A percentile compares a stretch with the other conserved stretches of the same genome.
Evolutionary conservation across 176 grass and related monocot genomes (phyloP).

Genomic region (Lolium multiflorum): DNA sequence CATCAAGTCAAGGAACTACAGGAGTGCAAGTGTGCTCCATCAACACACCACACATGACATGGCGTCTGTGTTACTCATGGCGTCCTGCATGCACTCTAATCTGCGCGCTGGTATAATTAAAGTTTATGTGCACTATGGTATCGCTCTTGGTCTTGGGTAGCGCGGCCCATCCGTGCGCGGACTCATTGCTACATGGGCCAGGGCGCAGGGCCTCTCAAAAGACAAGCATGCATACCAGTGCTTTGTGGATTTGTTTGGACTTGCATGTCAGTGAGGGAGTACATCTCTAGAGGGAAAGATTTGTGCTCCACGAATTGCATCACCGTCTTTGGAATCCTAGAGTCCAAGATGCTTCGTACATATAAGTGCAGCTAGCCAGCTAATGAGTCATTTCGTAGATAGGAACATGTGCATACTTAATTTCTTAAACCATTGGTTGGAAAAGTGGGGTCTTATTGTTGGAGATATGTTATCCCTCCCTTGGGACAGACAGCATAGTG

Average conservation of each 20-base stretch:
- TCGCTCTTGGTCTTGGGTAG: slow-evolving; percentile 49
- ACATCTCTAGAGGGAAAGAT: slow-evolving; percentile 24
- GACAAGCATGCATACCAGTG: slow-evolving; percentile 3
- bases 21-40: slow-evolving; percentile 46
- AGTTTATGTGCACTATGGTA: slow-evolving; percentile 34
- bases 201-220: slow-evolving; percentile 34
- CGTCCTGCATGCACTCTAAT: slow-evolving; percentile 30
- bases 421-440: slow-evolving; percentile 27
- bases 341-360: slow-evolving; percentile 35
- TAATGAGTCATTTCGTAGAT: slow-evolving; percentile 50
- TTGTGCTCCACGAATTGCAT: slow-evolving; percentile 42
- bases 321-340: slow-evolving; percentile 52
- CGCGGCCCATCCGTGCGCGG: slow-evolving; percentile 46
- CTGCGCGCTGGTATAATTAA: slow-evolving; percentile 42
- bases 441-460: slow-evolving; percentile 24
- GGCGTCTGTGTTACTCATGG: slow-evolving; percentile 45
- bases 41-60: slow-evolving; percentile 51
- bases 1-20: slow-evolving; percentile 45
- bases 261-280: slow-evolving; percentile 41
- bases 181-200: slow-evolving; percentile 32
- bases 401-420: slow-evolving; percentile 38
- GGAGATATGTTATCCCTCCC: slow-evolving; percentile 3
- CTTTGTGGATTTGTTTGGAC: slow-evolving; percentile 34
- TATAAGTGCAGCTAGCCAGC: slow-evolving; percentile 53
- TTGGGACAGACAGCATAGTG: slow-evolving; percentile 16